A percentile compares a stretch with the other conserved stretches of the same genome.
Evolutionary conservation across 768 basidiomycete species (phyloP).

Genomic region (Strobilomyces echinocephalus): DNA sequence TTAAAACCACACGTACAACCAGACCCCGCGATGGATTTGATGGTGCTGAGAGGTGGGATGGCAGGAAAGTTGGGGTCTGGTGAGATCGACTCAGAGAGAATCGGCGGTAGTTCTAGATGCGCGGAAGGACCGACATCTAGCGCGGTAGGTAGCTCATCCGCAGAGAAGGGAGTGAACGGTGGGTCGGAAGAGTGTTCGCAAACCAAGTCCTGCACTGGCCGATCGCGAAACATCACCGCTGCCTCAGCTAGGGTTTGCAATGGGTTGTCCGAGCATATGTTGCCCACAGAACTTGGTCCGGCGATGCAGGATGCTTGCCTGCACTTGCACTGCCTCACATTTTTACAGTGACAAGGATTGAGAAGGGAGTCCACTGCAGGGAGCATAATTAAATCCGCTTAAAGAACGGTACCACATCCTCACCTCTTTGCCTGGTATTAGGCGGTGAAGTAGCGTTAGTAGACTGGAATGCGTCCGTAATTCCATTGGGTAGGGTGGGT

Average conservation of each 20-base stretch:
- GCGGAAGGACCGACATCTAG: constrained; percentile 6
- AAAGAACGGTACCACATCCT: neutral
- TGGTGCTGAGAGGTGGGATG: constrained; percentile 58
- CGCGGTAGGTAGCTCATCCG: neutral
- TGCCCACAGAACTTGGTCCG: constrained; percentile 1
- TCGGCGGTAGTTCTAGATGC: constrained; percentile 48
- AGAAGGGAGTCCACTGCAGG: constrained; percentile 52
- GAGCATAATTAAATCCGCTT: neutral
- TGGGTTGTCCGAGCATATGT: constrained; percentile 13
- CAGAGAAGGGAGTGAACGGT: constrained; percentile 22
- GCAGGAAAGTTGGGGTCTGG: constrained; percentile 37
- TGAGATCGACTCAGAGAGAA: constrained; percentile 28
- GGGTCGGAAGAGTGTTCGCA: constrained; percentile 4
- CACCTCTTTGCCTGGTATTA: constrained; percentile 51
- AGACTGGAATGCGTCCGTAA: constrained; percentile 48
- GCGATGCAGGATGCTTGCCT: constrained; percentile 9
- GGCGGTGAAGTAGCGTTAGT: constrained; percentile 29
- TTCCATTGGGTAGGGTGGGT: constrained; percentile 70
- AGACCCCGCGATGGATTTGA: constrained; percentile 57
- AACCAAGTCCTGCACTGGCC: constrained; percentile 2
- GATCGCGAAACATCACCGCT: constrained; percentile 24
- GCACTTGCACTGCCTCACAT: constrained; percentile 54
- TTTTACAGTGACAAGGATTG: constrained; percentile 61
- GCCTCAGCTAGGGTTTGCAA: constrained; percentile 37
- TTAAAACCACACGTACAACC: constrained; percentile 68